Conservation (phyloP, 352 stramenopile species). For the Phytophthora pini region DNA sequence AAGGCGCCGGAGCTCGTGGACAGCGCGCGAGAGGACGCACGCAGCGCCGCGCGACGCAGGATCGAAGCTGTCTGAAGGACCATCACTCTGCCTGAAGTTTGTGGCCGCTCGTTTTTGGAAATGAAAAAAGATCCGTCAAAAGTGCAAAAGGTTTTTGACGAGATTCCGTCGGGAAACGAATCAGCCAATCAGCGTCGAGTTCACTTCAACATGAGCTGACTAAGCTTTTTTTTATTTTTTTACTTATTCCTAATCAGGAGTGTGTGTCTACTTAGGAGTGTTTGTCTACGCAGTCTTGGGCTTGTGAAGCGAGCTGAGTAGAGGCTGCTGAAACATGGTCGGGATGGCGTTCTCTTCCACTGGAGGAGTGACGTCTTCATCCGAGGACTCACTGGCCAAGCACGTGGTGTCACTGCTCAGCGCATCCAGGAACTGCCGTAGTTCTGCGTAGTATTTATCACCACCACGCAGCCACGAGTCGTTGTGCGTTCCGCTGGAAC, state of each 20-base stretch:
- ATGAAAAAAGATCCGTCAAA: constrained; percentile 35
- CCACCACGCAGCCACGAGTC: constrained; percentile 94
- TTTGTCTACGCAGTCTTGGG: constrained; percentile 34
- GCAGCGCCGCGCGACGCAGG: constrained; percentile 29
- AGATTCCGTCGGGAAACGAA: constrained; percentile 31
- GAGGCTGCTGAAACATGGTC: constrained; percentile 70
- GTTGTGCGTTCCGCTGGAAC: constrained; percentile 95
- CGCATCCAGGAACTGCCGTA: constrained; percentile 71
- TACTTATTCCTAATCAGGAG: too few relatives aligned
- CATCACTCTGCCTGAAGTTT: constrained; percentile 12
- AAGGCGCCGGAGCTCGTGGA: constrained; percentile 69
- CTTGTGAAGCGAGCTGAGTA: constrained; percentile 54
- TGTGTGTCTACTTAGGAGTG: too few relatives aligned
- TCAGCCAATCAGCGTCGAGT: constrained; percentile 30
- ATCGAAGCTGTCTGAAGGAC: constrained; percentile 42
- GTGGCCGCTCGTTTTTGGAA: constrained; percentile 14
- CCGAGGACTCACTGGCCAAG: constrained; percentile 16
- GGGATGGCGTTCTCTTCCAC: constrained; percentile 69
- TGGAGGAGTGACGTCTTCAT: constrained; percentile 6
- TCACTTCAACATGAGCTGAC: constrained; percentile 31
- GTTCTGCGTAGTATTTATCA: constrained; percentile 82
- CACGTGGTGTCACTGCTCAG: constrained; percentile 35
- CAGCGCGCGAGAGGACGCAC: constrained; percentile 26
- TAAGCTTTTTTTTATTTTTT: too few relatives aligned
- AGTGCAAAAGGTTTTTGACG: constrained; percentile 6